These are phyloP conservation scores for Cladophialophora chaetospira DNA, from an alignment of 2,329 filamentous ascomycete species.

Conservation along the genomic window DNA sequence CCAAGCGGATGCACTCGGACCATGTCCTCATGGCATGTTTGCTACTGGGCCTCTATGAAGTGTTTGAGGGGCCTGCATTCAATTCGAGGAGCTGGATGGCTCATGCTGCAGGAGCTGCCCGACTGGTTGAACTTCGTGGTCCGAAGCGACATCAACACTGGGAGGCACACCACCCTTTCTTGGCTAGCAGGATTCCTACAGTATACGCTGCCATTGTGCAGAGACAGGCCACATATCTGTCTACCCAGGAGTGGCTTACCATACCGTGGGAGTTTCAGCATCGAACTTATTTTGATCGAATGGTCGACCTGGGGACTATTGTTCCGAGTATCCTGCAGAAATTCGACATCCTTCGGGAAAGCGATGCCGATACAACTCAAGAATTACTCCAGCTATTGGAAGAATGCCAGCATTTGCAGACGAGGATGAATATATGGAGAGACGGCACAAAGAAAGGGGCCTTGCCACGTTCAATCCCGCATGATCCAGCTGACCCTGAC, in stretches of 20 bases:
- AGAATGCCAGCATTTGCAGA: conserved; percentile 21
- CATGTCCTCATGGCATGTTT: conserved; percentile 43
- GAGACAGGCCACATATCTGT: conserved; percentile 37
- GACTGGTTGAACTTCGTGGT: conserved; percentile 29
- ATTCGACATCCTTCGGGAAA: conserved; percentile 33
- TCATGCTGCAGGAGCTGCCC: conserved; percentile 30
- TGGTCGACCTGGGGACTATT: conserved; percentile 39
- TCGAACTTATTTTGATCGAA: conserved; percentile 39
- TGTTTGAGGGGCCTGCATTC: conserved; percentile 28
- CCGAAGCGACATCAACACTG: conserved; percentile 23
- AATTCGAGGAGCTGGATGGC: conserved; percentile 30
- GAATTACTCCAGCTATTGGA: conserved; percentile 13
- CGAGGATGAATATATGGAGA: conserved; percentile 23
- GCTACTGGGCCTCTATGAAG: conserved; percentile 41
- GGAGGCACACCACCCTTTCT: conserved; percentile 28
- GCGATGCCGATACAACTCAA: conserved; percentile 5
- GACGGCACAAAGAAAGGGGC: conserved; percentile 26
- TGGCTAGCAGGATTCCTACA: conserved; percentile 28
- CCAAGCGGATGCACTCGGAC: conserved; percentile 38
- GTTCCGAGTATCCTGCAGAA: conserved; percentile 39
- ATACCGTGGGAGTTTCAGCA: conserved; percentile 39
- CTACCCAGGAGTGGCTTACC: conserved; percentile 39
- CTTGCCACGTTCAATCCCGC: conserved; percentile 18
- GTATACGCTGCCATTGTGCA: conserved; percentile 29
- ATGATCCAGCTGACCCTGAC: conserved; percentile 17